These are phyloP conservation scores for Pseudopithomyces chartarum DNA, from an alignment of 2,329 filamentous ascomycete species.

Conservation along the genomic window DNA sequence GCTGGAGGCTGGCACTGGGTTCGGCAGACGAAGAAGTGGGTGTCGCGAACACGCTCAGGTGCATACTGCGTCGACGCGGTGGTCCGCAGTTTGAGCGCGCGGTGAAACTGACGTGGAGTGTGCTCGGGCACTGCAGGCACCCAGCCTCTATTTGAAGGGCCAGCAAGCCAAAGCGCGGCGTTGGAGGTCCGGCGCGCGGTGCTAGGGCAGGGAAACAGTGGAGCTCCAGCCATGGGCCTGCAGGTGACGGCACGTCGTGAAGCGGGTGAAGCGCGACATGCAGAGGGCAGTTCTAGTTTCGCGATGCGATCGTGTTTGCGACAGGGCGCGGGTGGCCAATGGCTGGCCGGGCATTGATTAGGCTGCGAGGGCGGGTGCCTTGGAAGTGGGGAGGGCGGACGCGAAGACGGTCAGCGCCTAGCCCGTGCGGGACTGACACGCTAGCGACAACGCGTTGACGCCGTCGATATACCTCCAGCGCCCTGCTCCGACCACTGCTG, in stretches of 20 bases:
- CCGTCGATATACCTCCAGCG: not conserved
- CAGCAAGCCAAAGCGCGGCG: constrained; percentile 1
- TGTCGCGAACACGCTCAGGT: constrained; percentile 19
- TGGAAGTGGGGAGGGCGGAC: constrained; percentile 18
- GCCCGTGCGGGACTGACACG: constrained; percentile 20
- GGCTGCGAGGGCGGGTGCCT: not conserved
- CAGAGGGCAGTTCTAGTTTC: constrained; percentile 26
- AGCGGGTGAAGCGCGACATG: constrained; percentile 13
- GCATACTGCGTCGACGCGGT: constrained; percentile 33
- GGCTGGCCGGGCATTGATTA: not conserved
- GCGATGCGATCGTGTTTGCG: constrained; percentile 28
- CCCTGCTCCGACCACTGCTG: not conserved
- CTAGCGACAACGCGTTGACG: constrained; percentile 31
- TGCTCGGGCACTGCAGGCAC: constrained; percentile 8
- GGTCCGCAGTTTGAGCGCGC: constrained; percentile 16
- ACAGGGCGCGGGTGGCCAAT: constrained; percentile 21
- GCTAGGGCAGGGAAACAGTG: not conserved
- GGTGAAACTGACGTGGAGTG: constrained; percentile 22
- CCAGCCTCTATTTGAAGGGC: not conserved
- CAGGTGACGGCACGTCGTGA: not conserved
- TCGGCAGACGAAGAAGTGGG: no score
- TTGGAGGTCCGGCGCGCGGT: not conserved
- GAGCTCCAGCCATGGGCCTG: not conserved
- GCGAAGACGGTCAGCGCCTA: constrained; percentile 14
- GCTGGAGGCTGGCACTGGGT: no score